A percentile compares a stretch with the other conserved stretches of the same genome.
These are phyloP conservation scores for Monosporozyma siamensis DNA, from an alignment of 805 yeast species.

Conservation along the genomic window DNA sequence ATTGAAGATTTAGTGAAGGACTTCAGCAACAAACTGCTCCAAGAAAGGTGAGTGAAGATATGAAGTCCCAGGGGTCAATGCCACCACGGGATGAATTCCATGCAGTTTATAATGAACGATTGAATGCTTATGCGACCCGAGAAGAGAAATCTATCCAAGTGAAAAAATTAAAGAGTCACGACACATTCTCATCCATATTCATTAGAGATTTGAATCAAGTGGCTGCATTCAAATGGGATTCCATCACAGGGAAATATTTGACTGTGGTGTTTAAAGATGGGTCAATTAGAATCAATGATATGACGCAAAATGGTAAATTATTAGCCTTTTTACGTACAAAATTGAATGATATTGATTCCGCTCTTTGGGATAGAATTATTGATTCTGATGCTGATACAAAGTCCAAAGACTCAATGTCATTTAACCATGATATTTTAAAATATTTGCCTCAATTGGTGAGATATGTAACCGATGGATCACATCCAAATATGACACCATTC, in stretches of 20 bases:
- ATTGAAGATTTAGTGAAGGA: too few relatives aligned
- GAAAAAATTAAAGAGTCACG: constrained; percentile 12
- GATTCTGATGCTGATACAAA: not conserved
- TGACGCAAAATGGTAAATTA: constrained; percentile 18
- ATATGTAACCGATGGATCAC: constrained; percentile 12
- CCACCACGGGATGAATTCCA: not conserved
- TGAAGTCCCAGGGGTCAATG: too few relatives aligned
- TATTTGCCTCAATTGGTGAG: constrained; percentile 17
- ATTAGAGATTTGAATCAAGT: constrained; percentile 16
- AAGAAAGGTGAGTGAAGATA: too few relatives aligned
- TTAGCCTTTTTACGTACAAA: constrained; percentile 15
- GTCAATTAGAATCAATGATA: constrained; percentile 42
- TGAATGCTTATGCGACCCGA: constrained; percentile 11
- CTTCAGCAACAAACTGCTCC: too few relatives aligned
- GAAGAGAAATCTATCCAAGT: constrained; percentile 12
- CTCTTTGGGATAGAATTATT: constrained; percentile 16
- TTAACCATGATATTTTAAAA: constrained; percentile 14
- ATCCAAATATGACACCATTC: constrained; percentile 11
- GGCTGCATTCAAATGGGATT: constrained; percentile 20
- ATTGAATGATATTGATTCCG: constrained; percentile 6
- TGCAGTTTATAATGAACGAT: constrained; percentile 10
- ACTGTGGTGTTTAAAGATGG: constrained; percentile 41
- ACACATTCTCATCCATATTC: constrained; percentile 13
- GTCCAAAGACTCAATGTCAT: not conserved
- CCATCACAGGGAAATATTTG: constrained; percentile 29